phyloP scores from a whole-genome alignment of 2,329 filamentous ascomycete genomes.

The Aureobasidium subglaciale region DNA sequence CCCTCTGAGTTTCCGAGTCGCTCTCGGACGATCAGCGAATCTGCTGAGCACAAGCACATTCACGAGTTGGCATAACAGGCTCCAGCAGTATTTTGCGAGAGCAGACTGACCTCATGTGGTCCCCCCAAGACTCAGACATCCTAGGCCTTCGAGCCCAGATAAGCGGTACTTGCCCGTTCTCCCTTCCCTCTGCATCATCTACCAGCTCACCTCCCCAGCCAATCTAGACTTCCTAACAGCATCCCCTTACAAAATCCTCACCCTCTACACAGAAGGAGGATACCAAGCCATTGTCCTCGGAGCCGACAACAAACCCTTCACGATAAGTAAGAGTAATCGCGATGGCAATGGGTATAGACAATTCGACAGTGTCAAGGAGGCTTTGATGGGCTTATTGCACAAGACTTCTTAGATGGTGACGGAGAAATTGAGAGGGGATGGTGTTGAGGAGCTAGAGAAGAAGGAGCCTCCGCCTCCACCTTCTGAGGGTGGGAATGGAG shows the following conservation, averaged over 20 bases:
- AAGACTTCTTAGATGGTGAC: background rate
- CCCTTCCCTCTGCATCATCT: background rate
- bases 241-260: background rate
- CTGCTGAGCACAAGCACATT: no score
- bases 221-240: background rate
- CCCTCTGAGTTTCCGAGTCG: no score
- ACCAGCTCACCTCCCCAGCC: background rate
- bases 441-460: background rate
- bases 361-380: background rate
- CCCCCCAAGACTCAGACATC: background rate
- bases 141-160: background rate
- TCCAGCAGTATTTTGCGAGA: no score
- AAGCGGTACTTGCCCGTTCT: background rate
- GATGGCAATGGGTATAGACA: no score
- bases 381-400: background rate
- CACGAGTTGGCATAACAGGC: no score
- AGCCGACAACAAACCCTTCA: no score
- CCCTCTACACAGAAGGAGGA: background rate
- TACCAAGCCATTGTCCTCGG: background rate
- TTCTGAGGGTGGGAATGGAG: no score
- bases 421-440: background rate
- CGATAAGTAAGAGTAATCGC: background rate
- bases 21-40: no score
- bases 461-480: no score
- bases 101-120: background rate